phyloP scores from a whole-genome alignment of 164 flowering plant genomes.

The Sextonia rubra region DNA sequence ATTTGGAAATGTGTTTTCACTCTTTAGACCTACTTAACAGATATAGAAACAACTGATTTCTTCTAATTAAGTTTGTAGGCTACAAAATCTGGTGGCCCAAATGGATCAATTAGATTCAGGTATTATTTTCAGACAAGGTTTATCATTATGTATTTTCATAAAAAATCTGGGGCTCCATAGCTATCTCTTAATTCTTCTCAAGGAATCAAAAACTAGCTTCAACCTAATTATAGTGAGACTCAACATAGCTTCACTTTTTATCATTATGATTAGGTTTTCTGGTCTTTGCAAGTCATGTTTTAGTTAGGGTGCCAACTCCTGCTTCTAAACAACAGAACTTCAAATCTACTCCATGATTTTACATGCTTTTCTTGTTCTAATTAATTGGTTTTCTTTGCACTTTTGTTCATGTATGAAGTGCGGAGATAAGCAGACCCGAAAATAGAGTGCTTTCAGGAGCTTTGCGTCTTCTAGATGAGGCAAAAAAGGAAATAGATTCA shows the following conservation, averaged over 20 bases:
- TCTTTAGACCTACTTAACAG: not conserved
- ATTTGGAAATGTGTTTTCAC: not conserved
- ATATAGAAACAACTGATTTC: slow-evolving; percentile 13
- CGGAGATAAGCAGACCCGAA: slow-evolving; percentile 95
- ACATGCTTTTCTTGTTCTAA: too few relatives aligned
- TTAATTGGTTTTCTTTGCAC: not conserved
- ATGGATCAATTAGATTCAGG: slow-evolving; percentile 95
- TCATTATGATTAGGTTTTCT: not conserved
- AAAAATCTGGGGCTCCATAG: too few relatives aligned
- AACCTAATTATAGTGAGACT: too few relatives aligned
- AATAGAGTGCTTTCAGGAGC: slow-evolving; percentile 78
- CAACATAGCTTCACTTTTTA: not conserved
- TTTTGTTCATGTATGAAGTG: slow-evolving; percentile 50
- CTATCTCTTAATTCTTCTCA: too few relatives aligned
- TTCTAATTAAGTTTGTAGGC: slow-evolving; percentile 47
- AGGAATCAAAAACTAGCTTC: too few relatives aligned
- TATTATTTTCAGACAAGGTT: slow-evolving; percentile 22
- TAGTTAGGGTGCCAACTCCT: too few relatives aligned
- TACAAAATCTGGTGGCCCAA: slow-evolving; percentile 92
- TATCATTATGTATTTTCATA: too few relatives aligned
- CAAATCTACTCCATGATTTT: too few relatives aligned
- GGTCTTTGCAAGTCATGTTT: not conserved
- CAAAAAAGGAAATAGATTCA: slow-evolving; percentile 81
- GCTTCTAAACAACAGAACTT: too few relatives aligned
- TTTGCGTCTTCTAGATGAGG: slow-evolving; percentile 63